A percentile compares a stretch with the other conserved stretches of the same genome.
phyloP scores from a whole-genome alignment of 148 eudicot species.

The Salicornia ramosissima region DNA sequence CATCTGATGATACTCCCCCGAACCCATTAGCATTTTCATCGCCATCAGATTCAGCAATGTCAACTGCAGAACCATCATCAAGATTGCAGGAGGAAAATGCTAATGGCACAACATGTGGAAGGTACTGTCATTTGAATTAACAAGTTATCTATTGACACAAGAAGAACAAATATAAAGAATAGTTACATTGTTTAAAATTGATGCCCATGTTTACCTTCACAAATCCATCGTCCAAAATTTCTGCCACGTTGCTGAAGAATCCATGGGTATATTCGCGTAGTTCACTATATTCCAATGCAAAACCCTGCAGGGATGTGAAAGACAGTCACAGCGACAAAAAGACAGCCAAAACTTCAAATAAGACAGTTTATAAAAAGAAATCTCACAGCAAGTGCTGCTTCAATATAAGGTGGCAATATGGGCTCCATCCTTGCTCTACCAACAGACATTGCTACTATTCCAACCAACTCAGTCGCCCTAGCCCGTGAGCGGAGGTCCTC shows the following conservation, averaged over 20 bases:
- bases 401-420: slow-evolving; percentile 83
- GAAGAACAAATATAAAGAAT: background rate
- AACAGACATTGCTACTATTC: slow-evolving; percentile 91
- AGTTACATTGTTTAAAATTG: background rate
- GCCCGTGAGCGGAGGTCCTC: slow-evolving; percentile 87
- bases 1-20: slow-evolving; percentile 96
- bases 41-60: slow-evolving; percentile 84
- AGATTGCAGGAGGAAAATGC: slow-evolving; percentile 90
- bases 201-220: slow-evolving; percentile 45
- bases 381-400: slow-evolving; percentile 89
- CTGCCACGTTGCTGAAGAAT: slow-evolving; percentile 94
- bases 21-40: slow-evolving; percentile 76
- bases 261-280: slow-evolving; percentile 98
- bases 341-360: background rate
- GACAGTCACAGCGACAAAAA: slow-evolving; percentile 9
- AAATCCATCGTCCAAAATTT: slow-evolving; percentile 88
- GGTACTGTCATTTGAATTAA: slow-evolving; percentile 54
- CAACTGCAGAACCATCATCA: slow-evolving; percentile 93
- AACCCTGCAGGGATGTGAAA: slow-evolving; percentile 51
- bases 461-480: slow-evolving; percentile 95
- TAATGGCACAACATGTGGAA: slow-evolving; percentile 90
- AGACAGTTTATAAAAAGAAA: background rate
- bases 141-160: background rate
- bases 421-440: slow-evolving; percentile 91
- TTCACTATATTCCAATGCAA: slow-evolving; percentile 80